Conservation (phyloP, 2,329 filamentous ascomycete species). For the Septoria linicola region DNA sequence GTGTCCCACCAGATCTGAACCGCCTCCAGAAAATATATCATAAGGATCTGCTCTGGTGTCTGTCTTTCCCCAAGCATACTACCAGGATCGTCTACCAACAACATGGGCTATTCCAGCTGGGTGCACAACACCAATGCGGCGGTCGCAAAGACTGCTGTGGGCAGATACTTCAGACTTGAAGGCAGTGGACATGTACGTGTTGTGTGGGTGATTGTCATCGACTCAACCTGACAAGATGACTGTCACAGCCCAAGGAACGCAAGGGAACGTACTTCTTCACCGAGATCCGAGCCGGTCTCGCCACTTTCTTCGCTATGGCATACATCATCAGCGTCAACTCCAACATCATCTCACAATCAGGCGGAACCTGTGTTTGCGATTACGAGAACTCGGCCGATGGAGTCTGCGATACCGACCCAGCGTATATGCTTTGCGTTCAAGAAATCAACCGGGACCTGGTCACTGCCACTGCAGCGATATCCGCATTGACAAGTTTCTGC, state of each 20-base stretch:
- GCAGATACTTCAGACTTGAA: slow-evolving; percentile 75
- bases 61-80: not conserved
- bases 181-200: slow-evolving; percentile 69
- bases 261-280: slow-evolving; percentile 77
- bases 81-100: not conserved
- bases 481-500: slow-evolving; percentile 73
- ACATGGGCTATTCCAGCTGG: slow-evolving; percentile 27
- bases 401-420: slow-evolving; percentile 55
- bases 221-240: slow-evolving; percentile 19
- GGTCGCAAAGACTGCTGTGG: slow-evolving; percentile 65
- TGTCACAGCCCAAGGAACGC: slow-evolving; percentile 62
- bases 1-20: not conserved
- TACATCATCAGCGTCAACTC: slow-evolving; percentile 71
- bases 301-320: slow-evolving; percentile 68
- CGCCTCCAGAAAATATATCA: not conserved
- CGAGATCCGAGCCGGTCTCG: slow-evolving; percentile 77
- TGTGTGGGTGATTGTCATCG: not conserved
- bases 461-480: slow-evolving; percentile 80
- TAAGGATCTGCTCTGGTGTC: not conserved
- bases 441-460: slow-evolving; percentile 73
- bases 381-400: slow-evolving; percentile 45
- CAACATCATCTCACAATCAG: slow-evolving; percentile 66
- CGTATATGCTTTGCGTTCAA: slow-evolving; percentile 63
- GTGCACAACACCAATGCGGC: slow-evolving; percentile 37
- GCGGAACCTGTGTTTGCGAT: slow-evolving; percentile 73